Evolutionary conservation across 768 basidiomycete species (phyloP).

Genomic region (Hygrophorus pudorinus): DNA sequence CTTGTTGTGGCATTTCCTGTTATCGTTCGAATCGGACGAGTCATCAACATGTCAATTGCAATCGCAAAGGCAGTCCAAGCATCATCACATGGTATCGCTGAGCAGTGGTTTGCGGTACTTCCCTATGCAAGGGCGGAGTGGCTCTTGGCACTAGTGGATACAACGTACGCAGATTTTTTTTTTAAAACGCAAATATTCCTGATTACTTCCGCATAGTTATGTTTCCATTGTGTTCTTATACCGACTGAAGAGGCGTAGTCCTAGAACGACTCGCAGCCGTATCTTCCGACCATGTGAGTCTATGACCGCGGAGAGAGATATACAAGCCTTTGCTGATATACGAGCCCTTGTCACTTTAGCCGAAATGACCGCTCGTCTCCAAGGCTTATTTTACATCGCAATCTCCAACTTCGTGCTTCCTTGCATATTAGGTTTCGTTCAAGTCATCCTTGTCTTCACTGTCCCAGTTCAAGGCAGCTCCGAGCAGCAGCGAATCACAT

Average conservation of each 20-base stretch:
- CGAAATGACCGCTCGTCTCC: conserved; percentile 15
- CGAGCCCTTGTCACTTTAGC: too few species aligned
- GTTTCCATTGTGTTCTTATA: too few species aligned
- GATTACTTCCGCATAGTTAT: too few species aligned
- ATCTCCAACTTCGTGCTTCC: conserved; percentile 30
- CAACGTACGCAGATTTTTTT: conserved; percentile 16
- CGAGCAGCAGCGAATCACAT: conserved; percentile 1
- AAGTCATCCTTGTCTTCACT: conserved; percentile 19
- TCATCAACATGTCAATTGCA: conserved; percentile 12
- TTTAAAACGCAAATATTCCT: conserved; percentile 6
- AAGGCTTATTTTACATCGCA: conserved; percentile 25
- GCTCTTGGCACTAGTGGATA: conserved; percentile 24
- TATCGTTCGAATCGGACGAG: conserved; percentile 21
- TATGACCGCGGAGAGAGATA: too few species aligned
- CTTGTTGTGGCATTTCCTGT: conserved; percentile 19
- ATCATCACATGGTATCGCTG: not conserved
- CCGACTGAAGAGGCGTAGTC: too few species aligned
- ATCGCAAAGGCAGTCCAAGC: conserved; percentile 2
- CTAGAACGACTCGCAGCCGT: too few species aligned
- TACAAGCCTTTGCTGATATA: too few species aligned
- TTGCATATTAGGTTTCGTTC: conserved; percentile 22
- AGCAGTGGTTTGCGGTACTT: conserved; percentile 6
- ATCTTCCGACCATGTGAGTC: too few species aligned
- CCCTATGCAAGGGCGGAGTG: conserved; percentile 19
- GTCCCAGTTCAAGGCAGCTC: conserved; percentile 6